Evolutionary conservation across 345 rosid species (phyloP).

Genomic region (Citrus reticulata): DNA sequence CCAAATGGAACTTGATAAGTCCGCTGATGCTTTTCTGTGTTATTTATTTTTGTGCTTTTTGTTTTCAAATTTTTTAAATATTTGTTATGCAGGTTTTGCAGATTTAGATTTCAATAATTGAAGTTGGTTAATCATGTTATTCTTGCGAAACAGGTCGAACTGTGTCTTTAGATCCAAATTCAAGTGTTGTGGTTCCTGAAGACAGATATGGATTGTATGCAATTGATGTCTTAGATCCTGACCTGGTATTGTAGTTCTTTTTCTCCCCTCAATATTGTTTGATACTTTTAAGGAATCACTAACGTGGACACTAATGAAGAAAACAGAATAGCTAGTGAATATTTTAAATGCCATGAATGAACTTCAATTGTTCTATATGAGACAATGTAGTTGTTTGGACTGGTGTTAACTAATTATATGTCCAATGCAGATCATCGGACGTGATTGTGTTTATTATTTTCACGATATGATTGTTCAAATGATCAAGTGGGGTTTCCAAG

Average conservation of each 20-base stretch:
- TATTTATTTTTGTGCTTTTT: neutral
- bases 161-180: constrained; percentile 59
- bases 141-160: constrained; percentile 58
- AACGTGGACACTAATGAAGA: neutral
- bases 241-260: constrained; percentile 51
- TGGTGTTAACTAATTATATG: neutral
- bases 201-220: constrained; percentile 86
- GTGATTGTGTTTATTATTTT: constrained; percentile 78
- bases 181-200: constrained; percentile 74
- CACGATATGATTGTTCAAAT: constrained; percentile 96
- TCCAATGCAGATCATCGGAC: constrained; percentile 64
- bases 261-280: neutral
- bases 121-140: neutral
- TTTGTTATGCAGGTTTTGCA: neutral
- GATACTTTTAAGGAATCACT: neutral
- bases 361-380: neutral
- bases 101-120: neutral
- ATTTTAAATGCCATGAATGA: neutral
- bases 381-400: neutral
- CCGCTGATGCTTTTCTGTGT: neutral
- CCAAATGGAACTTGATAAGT: neutral
- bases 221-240: constrained; percentile 90
- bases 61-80: neutral
- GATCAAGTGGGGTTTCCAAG: constrained; percentile 93
- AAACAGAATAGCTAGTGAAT: neutral